These are phyloP conservation scores for Cercospora beticola DNA, from an alignment of 2,329 filamentous ascomycete species.

Conservation along the genomic window DNA sequence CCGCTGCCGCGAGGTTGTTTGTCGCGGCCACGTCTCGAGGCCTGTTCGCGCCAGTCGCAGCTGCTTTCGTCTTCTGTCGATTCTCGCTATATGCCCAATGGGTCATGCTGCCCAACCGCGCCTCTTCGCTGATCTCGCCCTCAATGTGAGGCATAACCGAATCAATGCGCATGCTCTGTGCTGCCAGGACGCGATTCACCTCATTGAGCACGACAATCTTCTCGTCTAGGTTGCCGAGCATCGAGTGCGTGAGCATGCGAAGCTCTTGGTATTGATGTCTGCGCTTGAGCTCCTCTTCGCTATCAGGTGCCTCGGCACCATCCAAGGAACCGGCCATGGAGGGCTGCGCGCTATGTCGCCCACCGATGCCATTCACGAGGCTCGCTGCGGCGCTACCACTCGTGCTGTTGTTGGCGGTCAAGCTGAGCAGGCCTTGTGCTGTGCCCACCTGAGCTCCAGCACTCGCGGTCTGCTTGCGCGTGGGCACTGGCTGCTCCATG, in stretches of 20 bases:
- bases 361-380: conserved; percentile 38
- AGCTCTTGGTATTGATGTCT: conserved; percentile 65
- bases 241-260: conserved; percentile 73
- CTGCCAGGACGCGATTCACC: conserved; percentile 83
- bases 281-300: conserved; percentile 52
- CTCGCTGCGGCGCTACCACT: conserved; percentile 42
- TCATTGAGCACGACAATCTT: conserved; percentile 96
- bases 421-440: conserved; percentile 36
- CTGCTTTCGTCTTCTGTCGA: conserved; percentile 54
- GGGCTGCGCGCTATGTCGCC: conserved; percentile 26
- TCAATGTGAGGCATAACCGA: conserved; percentile 85
- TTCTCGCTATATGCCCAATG: conserved; percentile 97
- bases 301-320: conserved; percentile 30
- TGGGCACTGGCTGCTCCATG: conserved; percentile 47
- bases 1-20: conserved; percentile 67
- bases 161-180: conserved; percentile 80
- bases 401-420: conserved; percentile 43
- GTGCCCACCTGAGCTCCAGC: conserved; percentile 12
- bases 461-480: conserved; percentile 28
- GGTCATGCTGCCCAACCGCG: conserved; percentile 82
- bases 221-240: conserved; percentile 89
- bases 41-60: conserved; percentile 66
- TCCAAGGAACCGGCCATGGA: conserved; percentile 29
- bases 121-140: conserved; percentile 88
- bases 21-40: conserved; percentile 75